phyloP scores from a whole-genome alignment of 2,329 filamentous ascomycete genomes.

The Penicillium sp. region DNA sequence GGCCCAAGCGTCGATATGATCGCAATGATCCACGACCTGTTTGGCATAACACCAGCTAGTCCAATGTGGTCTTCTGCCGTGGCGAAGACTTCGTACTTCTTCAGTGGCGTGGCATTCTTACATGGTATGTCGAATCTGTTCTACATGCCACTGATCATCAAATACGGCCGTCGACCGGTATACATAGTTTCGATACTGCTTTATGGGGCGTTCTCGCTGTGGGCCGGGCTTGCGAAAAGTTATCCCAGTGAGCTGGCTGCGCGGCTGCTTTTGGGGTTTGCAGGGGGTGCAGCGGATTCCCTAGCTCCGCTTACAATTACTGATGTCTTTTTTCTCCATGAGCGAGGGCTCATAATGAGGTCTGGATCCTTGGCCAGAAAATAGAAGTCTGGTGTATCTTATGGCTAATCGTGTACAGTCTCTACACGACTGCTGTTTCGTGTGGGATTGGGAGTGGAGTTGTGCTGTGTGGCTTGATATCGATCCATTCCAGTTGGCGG shows the following conservation, averaged over 20 bases:
- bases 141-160: slow-evolving; percentile 41
- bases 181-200: slow-evolving; percentile 22
- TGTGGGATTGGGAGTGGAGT: neutral
- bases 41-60: neutral
- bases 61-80: neutral
- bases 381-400: neutral
- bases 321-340: slow-evolving; percentile 35
- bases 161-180: slow-evolving; percentile 40
- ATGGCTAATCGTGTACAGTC: neutral
- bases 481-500: neutral
- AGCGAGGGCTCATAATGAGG: slow-evolving; percentile 7
- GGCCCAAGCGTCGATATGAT: neutral
- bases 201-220: slow-evolving; percentile 35
- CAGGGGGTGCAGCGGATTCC: slow-evolving; percentile 55
- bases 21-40: neutral
- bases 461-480: neutral
- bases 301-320: slow-evolving; percentile 54
- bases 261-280: slow-evolving; percentile 44
- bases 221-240: slow-evolving; percentile 38
- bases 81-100: slow-evolving; percentile 51
- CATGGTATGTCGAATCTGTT: slow-evolving; percentile 49
- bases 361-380: neutral
- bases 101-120: slow-evolving; percentile 53
- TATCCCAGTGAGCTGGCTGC: slow-evolving; percentile 29
- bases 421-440: neutral